These are phyloP conservation scores for Cytospora mali DNA, from an alignment of 2,329 filamentous ascomycete species.

Conservation along the genomic window DNA sequence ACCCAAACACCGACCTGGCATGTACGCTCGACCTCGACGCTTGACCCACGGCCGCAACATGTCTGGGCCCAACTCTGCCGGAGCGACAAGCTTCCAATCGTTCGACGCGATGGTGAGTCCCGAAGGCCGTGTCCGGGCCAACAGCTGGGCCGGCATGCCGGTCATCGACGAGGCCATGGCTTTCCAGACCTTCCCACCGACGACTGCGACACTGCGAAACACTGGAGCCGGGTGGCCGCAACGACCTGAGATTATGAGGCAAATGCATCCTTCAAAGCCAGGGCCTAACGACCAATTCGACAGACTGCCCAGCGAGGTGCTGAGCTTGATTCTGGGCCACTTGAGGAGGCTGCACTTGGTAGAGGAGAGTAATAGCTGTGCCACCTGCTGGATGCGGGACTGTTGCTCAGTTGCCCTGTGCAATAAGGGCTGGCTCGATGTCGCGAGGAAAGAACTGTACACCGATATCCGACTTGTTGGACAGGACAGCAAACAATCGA, in stretches of 20 bases:
- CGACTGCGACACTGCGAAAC: slow-evolving; percentile 8
- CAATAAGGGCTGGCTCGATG: slow-evolving; percentile 55
- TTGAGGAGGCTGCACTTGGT: slow-evolving; percentile 56
- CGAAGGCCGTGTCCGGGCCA: slow-evolving; percentile 31
- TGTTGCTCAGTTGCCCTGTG: slow-evolving; percentile 53
- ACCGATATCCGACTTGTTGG: slow-evolving; percentile 62
- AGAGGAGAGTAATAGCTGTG: slow-evolving; percentile 54
- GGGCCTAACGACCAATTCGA: slow-evolving; percentile 56
- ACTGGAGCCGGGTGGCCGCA: slow-evolving; percentile 9
- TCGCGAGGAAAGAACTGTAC: slow-evolving; percentile 57
- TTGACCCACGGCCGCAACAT: slow-evolving; percentile 32
- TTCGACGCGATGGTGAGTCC: slow-evolving; percentile 36
- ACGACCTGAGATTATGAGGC: slow-evolving; percentile 34
- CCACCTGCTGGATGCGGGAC: slow-evolving; percentile 68
- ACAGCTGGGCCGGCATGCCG: slow-evolving; percentile 35
- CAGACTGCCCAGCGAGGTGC: slow-evolving; percentile 60
- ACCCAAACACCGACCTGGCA: slow-evolving; percentile 17
- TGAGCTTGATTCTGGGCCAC: slow-evolving; percentile 58
- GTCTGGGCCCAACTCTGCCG: slow-evolving; percentile 2
- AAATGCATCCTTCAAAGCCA: slow-evolving; percentile 34
- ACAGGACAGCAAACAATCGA: slow-evolving; percentile 55
- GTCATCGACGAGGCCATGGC: slow-evolving; percentile 31
- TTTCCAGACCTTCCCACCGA: slow-evolving; percentile 9
- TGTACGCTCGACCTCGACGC: slow-evolving; percentile 33
- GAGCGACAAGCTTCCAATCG: slow-evolving; percentile 39